phyloP scores from a whole-genome alignment of 2,329 filamentous ascomycete species.

The Sporothrix pallida region DNA sequence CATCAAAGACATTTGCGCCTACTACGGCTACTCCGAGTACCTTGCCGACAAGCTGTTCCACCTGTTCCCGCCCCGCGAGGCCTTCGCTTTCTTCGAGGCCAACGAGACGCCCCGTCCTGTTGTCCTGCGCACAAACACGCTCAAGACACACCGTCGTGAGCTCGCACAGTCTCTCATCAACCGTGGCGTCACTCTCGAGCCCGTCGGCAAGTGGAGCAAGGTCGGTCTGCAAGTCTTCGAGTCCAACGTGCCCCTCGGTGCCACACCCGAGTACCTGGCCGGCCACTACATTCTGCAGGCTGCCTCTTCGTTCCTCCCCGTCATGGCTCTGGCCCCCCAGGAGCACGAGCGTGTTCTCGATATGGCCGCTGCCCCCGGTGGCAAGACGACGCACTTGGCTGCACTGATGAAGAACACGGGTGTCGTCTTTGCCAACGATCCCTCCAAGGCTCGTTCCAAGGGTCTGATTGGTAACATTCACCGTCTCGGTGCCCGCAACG shows the following conservation, averaged over 20 bases:
- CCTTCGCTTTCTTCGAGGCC: slow-evolving; percentile 97
- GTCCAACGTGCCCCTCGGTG: slow-evolving; percentile 81
- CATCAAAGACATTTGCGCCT: slow-evolving; percentile 89
- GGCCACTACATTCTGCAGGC: slow-evolving; percentile 98
- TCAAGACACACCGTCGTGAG: slow-evolving; percentile 76
- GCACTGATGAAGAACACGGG: slow-evolving; percentile 98
- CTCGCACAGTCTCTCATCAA: slow-evolving; percentile 94
- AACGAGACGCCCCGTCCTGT: slow-evolving; percentile 92
- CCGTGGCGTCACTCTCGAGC: slow-evolving; percentile 92
- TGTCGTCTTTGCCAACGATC: slow-evolving; percentile 94
- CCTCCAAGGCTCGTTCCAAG: slow-evolving; percentile 90
- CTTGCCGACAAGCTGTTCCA: slow-evolving; percentile 95
- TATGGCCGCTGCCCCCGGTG: slow-evolving; percentile 93
- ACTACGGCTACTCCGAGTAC: slow-evolving; percentile 95
- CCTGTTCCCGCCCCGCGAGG: slow-evolving; percentile 90
- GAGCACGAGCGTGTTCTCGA: slow-evolving; percentile 90
- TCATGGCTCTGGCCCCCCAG: slow-evolving; percentile 95
- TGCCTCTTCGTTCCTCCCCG: slow-evolving; percentile 93
- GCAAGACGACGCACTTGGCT: slow-evolving; percentile 96
- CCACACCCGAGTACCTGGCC: slow-evolving; percentile 95
- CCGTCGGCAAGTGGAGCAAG: slow-evolving; percentile 98
- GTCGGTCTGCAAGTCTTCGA: slow-evolving; percentile 97
- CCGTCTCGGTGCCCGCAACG: slow-evolving; percentile 90
- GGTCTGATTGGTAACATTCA: slow-evolving; percentile 98
- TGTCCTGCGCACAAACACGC: slow-evolving; percentile 95